Base-by-base conservation (phyloP, 2,329 filamentous ascomycete species). In the Phialemonium atrogriseum region DNA sequence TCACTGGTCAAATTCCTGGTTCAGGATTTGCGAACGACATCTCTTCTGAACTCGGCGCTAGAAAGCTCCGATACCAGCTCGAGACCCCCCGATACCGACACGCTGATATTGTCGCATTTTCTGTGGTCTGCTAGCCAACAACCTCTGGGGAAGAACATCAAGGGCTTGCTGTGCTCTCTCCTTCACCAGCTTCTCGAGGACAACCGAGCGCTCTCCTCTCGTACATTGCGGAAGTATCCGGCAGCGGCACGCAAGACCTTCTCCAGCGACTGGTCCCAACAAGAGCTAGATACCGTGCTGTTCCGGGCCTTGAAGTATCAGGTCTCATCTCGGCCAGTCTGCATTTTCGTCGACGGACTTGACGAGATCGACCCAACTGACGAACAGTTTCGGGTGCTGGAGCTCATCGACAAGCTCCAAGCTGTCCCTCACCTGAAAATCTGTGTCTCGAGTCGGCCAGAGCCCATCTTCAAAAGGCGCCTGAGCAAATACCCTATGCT, bases 1-100 rank as follows among this genome's bases (percentile, higher is more conserved):
- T 36, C 38, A 2, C 11, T 40, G n/a, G 23, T 40, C 27, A 38
- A 38, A 11, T 40, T 32, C 11, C 21, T 40, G 12, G 25, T 22
- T 10, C 7, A 9, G 0, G 33, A 33, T 10, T 12, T 5, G n/a
- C 2, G n/a, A 7, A 14, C 21, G 1, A 27, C 27, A 29, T 8
- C 20, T 15, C 2, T n/a, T 18, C 15, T 22, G 15, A 22, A 18
- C 10, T 12, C 10, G 5, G 13, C 19, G 5, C 11, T n/a, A n/a
- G n/a, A n/a, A n/a, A n/a, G n/a, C n/a, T n/a, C n/a, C n/a, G n/a
- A n/a, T n/a, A n/a, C n/a, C n/a, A n/a, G n/a, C n/a, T n/a, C n/a
- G n/a, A n/a, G n/a, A n/a, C n/a, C n/a, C n/a, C n/a, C n/a, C n/a
- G n/a, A 19, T 15, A 5, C 18, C 15, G 8, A 14, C 15, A 27